These are phyloP conservation scores for Passiflora organensis DNA, from an alignment of 345 rosid species.

Conservation along the genomic window DNA sequence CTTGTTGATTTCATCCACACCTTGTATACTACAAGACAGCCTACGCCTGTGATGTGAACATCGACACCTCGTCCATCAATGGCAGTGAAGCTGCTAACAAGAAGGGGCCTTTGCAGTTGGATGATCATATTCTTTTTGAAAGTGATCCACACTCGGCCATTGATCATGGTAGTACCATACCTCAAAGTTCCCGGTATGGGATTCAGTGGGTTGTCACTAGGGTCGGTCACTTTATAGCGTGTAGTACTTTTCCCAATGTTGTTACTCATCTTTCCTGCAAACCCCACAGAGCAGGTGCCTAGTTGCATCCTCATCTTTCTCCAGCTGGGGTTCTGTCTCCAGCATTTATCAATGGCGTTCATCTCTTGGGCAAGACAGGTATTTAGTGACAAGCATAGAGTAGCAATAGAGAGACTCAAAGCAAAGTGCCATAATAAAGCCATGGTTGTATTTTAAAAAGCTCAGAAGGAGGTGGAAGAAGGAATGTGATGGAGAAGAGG, in stretches of 20 bases:
- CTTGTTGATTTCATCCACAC: constrained; percentile 3
- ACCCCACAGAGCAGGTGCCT: constrained; percentile 59
- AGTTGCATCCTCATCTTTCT: constrained; percentile 38
- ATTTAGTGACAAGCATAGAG: constrained; percentile 9
- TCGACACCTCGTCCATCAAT: constrained; percentile 65
- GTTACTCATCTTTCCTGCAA: constrained; percentile 56
- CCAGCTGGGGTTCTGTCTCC: constrained; percentile 53
- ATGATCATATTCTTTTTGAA: constrained; percentile 54
- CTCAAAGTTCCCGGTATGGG: constrained; percentile 65
- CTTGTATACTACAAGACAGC: constrained; percentile 51
- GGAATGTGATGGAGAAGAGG: too few relatives aligned
- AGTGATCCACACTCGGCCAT: constrained; percentile 62
- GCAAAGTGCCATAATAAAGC: too few relatives aligned
- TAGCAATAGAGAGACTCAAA: constrained; percentile 3
- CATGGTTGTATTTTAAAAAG: too few relatives aligned
- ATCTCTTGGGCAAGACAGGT: constrained; percentile 14
- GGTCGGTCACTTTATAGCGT: constrained; percentile 52
- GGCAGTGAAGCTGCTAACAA: constrained; percentile 60
- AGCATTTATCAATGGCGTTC: constrained; percentile 72
- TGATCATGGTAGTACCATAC: constrained; percentile 52
- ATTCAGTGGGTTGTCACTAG: constrained; percentile 52
- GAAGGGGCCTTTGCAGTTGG: constrained; percentile 45
- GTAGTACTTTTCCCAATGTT: constrained; percentile 45
- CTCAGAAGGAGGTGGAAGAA: too few relatives aligned
- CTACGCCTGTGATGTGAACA: constrained; percentile 50